A percentile compares a stretch with the other conserved stretches of the same genome.
Conservation (phyloP, 768 basidiomycete species). For the Nidula microcarpa region DNA sequence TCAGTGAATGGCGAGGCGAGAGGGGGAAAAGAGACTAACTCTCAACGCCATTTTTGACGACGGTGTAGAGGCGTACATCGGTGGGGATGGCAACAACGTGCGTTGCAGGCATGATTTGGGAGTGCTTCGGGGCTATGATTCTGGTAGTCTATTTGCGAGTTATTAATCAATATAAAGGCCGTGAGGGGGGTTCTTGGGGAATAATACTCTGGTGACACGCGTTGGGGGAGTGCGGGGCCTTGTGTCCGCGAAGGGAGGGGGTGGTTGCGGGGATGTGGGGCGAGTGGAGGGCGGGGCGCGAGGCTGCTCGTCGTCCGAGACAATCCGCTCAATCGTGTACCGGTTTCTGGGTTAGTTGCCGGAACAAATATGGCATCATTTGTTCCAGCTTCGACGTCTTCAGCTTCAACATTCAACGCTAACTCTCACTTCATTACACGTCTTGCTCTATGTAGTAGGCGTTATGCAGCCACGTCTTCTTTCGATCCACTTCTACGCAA, state of each 20-base stretch:
- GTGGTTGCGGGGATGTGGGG: background rate
- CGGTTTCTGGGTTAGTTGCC: background rate
- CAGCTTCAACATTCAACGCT: no score
- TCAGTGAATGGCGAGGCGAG: constrained; percentile 7
- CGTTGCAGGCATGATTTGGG: constrained; percentile 23
- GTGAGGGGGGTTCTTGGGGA: constrained; percentile 1
- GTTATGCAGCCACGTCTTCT: no score
- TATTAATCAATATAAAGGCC: no score
- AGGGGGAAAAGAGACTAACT: constrained; percentile 14
- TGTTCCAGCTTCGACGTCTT: no score
- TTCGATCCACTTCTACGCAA: no score
- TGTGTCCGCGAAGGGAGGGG: background rate
- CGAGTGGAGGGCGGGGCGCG: background rate
- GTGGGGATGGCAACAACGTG: constrained; percentile 17
- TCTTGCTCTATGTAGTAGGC: no score
- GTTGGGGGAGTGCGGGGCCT: constrained; percentile 1
- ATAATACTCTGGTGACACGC: constrained; percentile 5
- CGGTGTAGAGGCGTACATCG: constrained; percentile 24
- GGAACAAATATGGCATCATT: background rate
- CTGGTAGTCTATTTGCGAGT: background rate
- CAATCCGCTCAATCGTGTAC: constrained; percentile 6
- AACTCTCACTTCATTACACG: no score
- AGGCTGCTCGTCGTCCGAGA: constrained; percentile 13
- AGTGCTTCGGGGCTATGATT: background rate
- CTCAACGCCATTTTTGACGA: constrained; percentile 25